Evolutionary conservation across 495 filamentous ascomycete species (phyloP), one percentile per base, ranked within the genome.

Genomic region (Daldinia concentrica): DNA sequence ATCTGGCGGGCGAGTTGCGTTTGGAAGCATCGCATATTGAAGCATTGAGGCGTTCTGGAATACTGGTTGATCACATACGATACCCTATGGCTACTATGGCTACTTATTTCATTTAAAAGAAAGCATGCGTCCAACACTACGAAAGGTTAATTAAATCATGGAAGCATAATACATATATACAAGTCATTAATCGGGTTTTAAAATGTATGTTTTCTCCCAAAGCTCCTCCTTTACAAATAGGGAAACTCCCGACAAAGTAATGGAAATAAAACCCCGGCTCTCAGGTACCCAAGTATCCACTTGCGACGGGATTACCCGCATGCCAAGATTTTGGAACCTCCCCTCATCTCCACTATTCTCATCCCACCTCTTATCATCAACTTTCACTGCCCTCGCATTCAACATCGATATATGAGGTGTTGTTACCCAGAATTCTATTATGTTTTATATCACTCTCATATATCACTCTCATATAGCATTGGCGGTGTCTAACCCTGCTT

Each of bases 21-120:
- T 30, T 48, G 36, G 26, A 27, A 60, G 15, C 26, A 17, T 55
- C 22, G 52, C 43, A 59, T 62, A 24, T 52, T 32, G 9, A 45
- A 29, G 26, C 36, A 30, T 19, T 45, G 15, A 60, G 69, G 71
- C 71, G 71, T 73, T 73, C 19, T 45, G 66, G 62, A 48, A 62
- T 27, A 56, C n/a, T 22, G 56, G 52, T 24, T 69, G 39, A 27
- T 62, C 15, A 48, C 24, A 62, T 48, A 68, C 52, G 69, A 72
- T 72, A 72, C 69, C 69, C 69, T 11, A 55, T 34, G 45, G 52
- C 14, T 54, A n/a, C 50, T 62, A 52, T 19, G 22, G n/a, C 41
- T 58, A 17, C 37, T 51, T 32, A 22, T 66, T 65, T 17, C 41
- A 61, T 59, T 30, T 1, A 34, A 29, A 41, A 37, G 11, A 27